Base-by-base conservation (phyloP, 2,329 filamentous ascomycete genomes). In the Ophiostoma quercus region DNA sequence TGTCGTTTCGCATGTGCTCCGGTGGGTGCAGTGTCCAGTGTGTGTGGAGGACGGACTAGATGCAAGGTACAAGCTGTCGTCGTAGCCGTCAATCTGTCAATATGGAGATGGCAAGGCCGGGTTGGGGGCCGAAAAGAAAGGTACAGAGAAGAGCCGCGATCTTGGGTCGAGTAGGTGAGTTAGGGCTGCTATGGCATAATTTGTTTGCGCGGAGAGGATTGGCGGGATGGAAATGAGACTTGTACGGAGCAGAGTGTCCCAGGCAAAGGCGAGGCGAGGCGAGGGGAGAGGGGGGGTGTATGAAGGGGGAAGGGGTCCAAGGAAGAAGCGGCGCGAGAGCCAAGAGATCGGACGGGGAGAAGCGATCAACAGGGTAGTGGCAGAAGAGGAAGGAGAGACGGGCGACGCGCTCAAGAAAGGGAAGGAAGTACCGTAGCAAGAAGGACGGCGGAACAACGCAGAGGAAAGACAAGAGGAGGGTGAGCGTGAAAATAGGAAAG, bases 21-120 rank as follows among this genome's bases (percentile, higher is more conserved):
- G 62, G 62, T 63, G 60, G 60, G 60, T 63, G 60, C 25, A 37
- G 29, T 63, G 62, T 65, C 32, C 62, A 65, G 62, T 65, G 62
- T 65, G 62, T 65, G 62, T 65, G 62, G 62, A 65, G 62, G 62
- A 65, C 34, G 62, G 62, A 22, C 29, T 37, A 37, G 62, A 65
- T 65, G 62, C 62, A 65, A 65, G 62, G 62, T 65, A 65, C 62
- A 65, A 65, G 62, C 34, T 19, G 62, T 39, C 19, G 62, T 39
- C 62, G 62, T 39, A 65, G 34, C 32, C 62, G 62, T 65, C 62
- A 65, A 65, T 65, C 62, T 65, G 62, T 39, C 62, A 65, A 65
- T 65, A 65, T 32, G 14, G 32, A 65, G 8, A 37, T 65, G 29
- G 14, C 29, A 37, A 65, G 32, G 62, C 62, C 62, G 16, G 7